Percentiles rank a stretch among this genome's conserved stretches.
These are phyloP conservation scores for Irpex lacteus DNA, from an alignment of 1,284 basidiomycete genomes.

Conservation along the genomic window DNA sequence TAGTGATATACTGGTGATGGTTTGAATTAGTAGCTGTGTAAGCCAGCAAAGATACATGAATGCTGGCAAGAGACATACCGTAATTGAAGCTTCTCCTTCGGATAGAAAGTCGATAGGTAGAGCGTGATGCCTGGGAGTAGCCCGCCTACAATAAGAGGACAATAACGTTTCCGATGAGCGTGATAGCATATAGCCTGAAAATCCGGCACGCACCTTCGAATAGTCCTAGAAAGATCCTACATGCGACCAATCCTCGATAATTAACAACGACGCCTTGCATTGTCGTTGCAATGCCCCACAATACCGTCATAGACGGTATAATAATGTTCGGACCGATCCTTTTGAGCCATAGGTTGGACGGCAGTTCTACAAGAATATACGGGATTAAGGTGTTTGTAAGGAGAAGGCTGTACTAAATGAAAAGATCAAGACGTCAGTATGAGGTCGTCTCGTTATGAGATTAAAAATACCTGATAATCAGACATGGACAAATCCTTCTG, in stretches of 20 bases:
- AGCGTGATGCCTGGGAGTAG: slow-evolving; percentile 55
- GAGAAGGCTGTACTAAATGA: slow-evolving; percentile 42
- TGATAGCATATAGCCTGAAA: not conserved
- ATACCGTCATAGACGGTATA: slow-evolving; percentile 51
- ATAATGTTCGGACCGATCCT: slow-evolving; percentile 53
- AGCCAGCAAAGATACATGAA: not conserved
- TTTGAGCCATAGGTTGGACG: slow-evolving; percentile 59
- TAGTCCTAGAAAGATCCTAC: slow-evolving; percentile 63
- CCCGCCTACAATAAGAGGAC: slow-evolving; percentile 36
- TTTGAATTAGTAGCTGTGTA: not conserved
- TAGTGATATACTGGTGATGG: not conserved
- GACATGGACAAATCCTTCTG: slow-evolving; percentile 11
- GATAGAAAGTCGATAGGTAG: slow-evolving; percentile 61
- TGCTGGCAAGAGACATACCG: slow-evolving; percentile 34
- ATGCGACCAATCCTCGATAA: slow-evolving; percentile 54
- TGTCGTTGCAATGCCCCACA: slow-evolving; percentile 57
- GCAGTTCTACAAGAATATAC: slow-evolving; percentile 58
- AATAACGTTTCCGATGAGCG: not conserved
- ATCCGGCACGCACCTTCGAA: slow-evolving; percentile 45
- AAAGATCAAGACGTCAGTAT: not conserved
- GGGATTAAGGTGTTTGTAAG: slow-evolving; percentile 34
- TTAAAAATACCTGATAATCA: slow-evolving; percentile 12
- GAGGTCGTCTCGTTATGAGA: not conserved
- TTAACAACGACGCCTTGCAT: slow-evolving; percentile 45
- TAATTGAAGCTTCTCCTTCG: slow-evolving; percentile 50